Conservation (phyloP, 1,139 yeast species). For the Chernovozyma aurita region DNA sequence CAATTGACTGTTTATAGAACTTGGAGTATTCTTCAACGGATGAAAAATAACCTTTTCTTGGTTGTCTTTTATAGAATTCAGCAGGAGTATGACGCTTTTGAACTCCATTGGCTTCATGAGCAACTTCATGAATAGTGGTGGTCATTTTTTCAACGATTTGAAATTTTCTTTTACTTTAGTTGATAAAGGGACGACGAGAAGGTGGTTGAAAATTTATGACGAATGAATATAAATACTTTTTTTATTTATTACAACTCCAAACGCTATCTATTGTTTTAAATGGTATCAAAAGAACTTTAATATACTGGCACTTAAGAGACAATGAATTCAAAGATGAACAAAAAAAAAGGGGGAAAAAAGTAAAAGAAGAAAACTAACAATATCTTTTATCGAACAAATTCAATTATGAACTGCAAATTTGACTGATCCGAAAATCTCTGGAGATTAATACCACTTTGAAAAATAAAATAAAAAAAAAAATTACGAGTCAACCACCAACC, state of each 20-base stretch:
- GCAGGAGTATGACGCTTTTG: constrained; percentile 63
- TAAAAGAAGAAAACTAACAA: too few species aligned
- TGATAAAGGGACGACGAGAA: too few species aligned
- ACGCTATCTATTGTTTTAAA: too few species aligned
- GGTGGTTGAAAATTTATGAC: too few species aligned
- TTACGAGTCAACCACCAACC: neutral
- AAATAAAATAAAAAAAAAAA: neutral
- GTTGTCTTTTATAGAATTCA: constrained; percentile 72
- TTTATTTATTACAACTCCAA: too few species aligned
- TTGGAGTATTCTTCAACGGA: constrained; percentile 65
- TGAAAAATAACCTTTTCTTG: constrained; percentile 46
- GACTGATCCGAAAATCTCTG: neutral
- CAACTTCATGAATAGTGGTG: constrained; percentile 40
- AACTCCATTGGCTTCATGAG: constrained; percentile 78
- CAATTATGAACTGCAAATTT: too few species aligned
- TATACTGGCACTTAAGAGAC: too few species aligned
- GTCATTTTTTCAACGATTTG: constrained; percentile 16
- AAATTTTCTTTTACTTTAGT: too few species aligned
- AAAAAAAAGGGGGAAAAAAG: too few species aligned
- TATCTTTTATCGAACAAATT: too few species aligned
- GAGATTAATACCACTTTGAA: neutral
- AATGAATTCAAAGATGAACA: neutral
- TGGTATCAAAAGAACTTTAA: too few species aligned
- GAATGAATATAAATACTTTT: too few species aligned
- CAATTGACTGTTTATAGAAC: constrained; percentile 72